Evolutionary conservation across 2,329 filamentous ascomycete species (phyloP), one percentile per base, ranked within the genome.

Genomic region (Fusarium nodosum): DNA sequence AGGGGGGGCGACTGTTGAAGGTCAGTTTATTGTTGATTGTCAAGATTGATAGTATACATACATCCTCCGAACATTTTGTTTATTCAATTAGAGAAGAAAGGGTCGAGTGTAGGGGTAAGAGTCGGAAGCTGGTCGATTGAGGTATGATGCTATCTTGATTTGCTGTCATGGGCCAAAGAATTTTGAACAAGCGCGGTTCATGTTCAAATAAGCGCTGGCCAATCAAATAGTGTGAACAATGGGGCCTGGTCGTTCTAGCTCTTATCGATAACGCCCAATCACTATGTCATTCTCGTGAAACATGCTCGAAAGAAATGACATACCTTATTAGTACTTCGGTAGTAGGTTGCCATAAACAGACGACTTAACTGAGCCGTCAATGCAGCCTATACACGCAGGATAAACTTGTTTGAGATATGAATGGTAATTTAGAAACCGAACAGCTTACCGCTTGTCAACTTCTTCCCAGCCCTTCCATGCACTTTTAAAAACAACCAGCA

Each of bases 21-120:
- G 63, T 78, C 33, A 77, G 75, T 55, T 55, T 34, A 5, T 5
- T 56, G n/a, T n/a, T 26, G 24, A 44, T 36, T 26, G 34, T 7
- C 28, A 10, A 22, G 22, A 20, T 16, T 18, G n/a, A 15, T 2
- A 13, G n/a, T 16, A 4, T 2, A 81, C 85, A 60, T 80, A 88
- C 87, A 85, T 83, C 86, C 87, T 84, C 87, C 88, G 74, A 90
- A 90, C 88, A 90, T 90, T 20, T 79, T 86, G 79, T 39, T 36
- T 62, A 42, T 22, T 48, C 18, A 20, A 46, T 18, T 31, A 26
- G 42, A 45, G 39, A 57, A 45, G 42, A 33, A 42, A 42, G 41
- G 50, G 52, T 60, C 39, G 20, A n/a, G 15, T 36, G 10, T 41
- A 66, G 56, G 22, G 26, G 28, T 53, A 57, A 56, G 42, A 56